Percentiles rank a stretch among this genome's conserved stretches.
These are phyloP conservation scores for Trametes polyzona DNA, from an alignment of 1,284 basidiomycete genomes.

Conservation along the genomic window DNA sequence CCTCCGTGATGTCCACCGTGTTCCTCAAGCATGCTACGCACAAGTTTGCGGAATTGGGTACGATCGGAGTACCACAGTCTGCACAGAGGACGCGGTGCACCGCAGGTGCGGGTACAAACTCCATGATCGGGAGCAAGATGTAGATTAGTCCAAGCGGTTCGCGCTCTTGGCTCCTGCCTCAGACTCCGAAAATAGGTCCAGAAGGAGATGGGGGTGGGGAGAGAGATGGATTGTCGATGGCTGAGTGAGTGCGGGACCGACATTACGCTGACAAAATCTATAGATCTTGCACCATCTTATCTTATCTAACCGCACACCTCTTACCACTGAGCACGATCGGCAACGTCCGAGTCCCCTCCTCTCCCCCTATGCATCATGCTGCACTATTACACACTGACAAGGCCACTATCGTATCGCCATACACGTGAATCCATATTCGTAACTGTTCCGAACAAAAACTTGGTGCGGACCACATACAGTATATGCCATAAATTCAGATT, in stretches of 20 bases:
- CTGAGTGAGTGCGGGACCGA: not conserved
- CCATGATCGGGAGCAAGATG: constrained; percentile 50
- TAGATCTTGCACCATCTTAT: constrained; percentile 11
- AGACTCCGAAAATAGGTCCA: not conserved
- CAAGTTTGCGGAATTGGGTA: constrained; percentile 94
- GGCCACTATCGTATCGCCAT: too few species aligned
- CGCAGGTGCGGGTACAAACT: constrained; percentile 71
- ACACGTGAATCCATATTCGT: too few species aligned
- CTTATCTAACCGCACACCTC: too few species aligned
- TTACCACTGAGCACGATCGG: too few species aligned
- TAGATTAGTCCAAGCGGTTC: too few species aligned
- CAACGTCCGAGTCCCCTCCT: too few species aligned
- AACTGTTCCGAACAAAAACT: too few species aligned
- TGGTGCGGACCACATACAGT: too few species aligned
- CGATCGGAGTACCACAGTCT: constrained; percentile 88
- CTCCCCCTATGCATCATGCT: too few species aligned
- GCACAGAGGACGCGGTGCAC: constrained; percentile 81
- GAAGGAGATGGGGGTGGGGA: not conserved
- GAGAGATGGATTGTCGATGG: not conserved
- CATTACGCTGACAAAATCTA: constrained; percentile 13
- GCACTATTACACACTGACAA: too few species aligned
- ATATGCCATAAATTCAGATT: too few species aligned
- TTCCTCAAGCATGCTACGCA: constrained; percentile 93
- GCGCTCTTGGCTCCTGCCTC: too few species aligned
- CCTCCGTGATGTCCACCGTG: constrained; percentile 96